These are phyloP conservation scores for Sugiyamaella marilandica DNA, from an alignment of 805 yeast genomes.

Conservation along the genomic window DNA sequence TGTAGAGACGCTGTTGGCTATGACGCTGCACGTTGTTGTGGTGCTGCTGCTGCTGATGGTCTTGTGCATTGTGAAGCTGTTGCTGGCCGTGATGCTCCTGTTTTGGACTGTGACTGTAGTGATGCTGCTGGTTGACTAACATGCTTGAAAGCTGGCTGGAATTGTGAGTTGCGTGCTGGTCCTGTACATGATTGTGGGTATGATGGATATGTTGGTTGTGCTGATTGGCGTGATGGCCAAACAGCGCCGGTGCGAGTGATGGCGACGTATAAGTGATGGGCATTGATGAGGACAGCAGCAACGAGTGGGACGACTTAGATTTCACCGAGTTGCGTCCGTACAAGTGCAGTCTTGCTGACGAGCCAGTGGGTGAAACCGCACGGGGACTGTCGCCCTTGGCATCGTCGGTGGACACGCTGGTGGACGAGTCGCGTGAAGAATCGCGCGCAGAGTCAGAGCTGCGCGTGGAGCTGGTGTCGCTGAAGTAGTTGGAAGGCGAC, in stretches of 20 bases:
- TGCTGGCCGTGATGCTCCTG: too few species aligned
- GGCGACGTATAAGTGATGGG: background rate
- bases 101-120: too few species aligned
- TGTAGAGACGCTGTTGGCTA: background rate
- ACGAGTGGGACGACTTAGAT: slow-evolving; percentile 10
- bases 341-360: slow-evolving; percentile 13
- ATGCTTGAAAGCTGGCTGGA: too few species aligned
- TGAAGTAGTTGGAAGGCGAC: slow-evolving; percentile 12
- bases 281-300: background rate
- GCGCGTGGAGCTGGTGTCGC: slow-evolving; percentile 14
- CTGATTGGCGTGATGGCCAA: background rate
- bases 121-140: too few species aligned
- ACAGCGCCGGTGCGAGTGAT: background rate
- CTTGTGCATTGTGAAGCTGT: too few species aligned
- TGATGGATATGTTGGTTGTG: background rate
- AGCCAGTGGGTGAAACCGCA: background rate
- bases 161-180: background rate
- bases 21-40: too few species aligned
- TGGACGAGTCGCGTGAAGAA: slow-evolving; percentile 6
- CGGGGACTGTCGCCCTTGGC: background rate
- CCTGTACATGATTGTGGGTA: background rate
- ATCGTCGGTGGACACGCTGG: slow-evolving; percentile 8
- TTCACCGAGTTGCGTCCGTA: slow-evolving; percentile 17
- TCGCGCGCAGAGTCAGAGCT: slow-evolving; percentile 8
- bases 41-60: too few species aligned